Evolutionary conservation across 2,329 filamentous ascomycete species (phyloP).

Genomic region (Cylindrodendrum hubeiense): DNA sequence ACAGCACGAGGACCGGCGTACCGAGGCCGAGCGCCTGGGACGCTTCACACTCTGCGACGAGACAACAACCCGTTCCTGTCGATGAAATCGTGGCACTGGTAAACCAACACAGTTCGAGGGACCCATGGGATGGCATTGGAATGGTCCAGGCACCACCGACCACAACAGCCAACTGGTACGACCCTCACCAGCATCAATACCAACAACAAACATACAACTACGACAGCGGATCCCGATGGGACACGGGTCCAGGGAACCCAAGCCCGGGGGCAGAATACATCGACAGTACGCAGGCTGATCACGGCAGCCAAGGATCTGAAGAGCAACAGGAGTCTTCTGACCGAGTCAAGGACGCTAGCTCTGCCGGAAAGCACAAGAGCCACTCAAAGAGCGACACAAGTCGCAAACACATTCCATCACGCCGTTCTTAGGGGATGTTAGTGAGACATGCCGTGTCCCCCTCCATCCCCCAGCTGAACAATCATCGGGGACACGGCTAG

Average conservation of each 20-base stretch:
- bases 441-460: background rate
- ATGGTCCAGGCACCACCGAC: background rate
- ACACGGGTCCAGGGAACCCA: too few relatives aligned
- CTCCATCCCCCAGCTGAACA: slow-evolving; percentile 10
- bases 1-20: background rate
- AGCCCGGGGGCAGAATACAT: background rate
- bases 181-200: background rate
- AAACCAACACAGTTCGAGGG: slow-evolving; percentile 10
- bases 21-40: background rate
- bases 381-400: slow-evolving; percentile 11
- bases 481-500: background rate
- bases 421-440: slow-evolving; percentile 3
- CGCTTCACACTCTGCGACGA: background rate
- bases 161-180: background rate
- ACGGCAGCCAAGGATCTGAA: slow-evolving; percentile 9
- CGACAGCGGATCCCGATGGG: background rate
- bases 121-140: slow-evolving; percentile 21
- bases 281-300: slow-evolving; percentile 4
- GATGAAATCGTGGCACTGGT: slow-evolving; percentile 13
- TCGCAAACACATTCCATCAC: background rate
- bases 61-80: background rate
- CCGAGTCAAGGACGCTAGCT: background rate
- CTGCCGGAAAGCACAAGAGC: background rate
- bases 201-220: background rate
- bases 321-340: background rate